Base-by-base conservation (phyloP, 306 rosid genomes). In the barrel medic (Medicago truncatula) region DNA sequence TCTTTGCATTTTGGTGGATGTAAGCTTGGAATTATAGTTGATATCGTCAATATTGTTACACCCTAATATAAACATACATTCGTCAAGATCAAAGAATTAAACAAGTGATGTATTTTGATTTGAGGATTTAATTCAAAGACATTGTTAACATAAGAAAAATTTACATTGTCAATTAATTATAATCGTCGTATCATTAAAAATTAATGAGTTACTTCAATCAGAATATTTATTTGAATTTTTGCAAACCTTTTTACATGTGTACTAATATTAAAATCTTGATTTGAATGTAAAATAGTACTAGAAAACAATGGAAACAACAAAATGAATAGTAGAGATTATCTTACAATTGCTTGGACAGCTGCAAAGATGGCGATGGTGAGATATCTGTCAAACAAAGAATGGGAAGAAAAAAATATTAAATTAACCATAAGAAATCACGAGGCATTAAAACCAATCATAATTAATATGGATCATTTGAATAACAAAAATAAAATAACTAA, bases 351-450 rank as follows among this genome's bases (percentile, higher is more conserved):
- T 89, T 95, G 98, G 36, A 95, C 82, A 9, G 90, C 80, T 7
- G 97, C 91, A 65, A 95, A 95, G 76, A 95, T 83, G 72, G 96
- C 89, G 23, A 95, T 89, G 16, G 97, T 95, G 66, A 86, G 95
- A 83, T 95, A 95, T 76, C 98, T 93, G 79, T 46, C 6, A 68
- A 52, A 70, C 47, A 47, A 34, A 34, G 38, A 6, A 34, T 34
- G 3, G 7, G 38, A 34, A 34, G 38, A 34, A 34, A 34, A 34
- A 34, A 34, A 34, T 34, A 34, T 34, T 34, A 3, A 28, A 28
- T 28, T 28, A 28, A 28, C 31, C 3, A 4, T 25, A 0, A 28
- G 31, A 28, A 28, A 28, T 28, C 31, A 28, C 31, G 31, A 28
- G 31, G 31, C 31, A 28, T 28, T 28, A 1, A 25, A 34, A 5